Base-by-base conservation (phyloP, 768 basidiomycete genomes). In the Suillus subalutaceus region DNA sequence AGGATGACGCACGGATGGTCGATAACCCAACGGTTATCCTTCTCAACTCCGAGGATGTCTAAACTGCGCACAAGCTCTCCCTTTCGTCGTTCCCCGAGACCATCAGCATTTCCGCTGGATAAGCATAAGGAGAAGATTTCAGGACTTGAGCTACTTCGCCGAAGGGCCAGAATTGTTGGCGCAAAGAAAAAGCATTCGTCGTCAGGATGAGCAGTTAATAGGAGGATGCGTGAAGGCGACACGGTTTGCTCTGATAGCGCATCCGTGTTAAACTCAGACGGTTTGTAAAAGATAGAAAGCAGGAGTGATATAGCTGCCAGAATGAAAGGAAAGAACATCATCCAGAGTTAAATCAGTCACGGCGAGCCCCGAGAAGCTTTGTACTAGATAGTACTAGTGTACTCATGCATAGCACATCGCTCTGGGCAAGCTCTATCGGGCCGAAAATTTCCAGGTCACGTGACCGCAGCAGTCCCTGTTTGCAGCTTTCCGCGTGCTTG, bases 151-250 rank as follows among this genome's bases (percentile, higher is more conserved):
- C 67, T 63, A 46, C 67, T 41, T 41, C 72, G 66, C 48, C 56
- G 68, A 40, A 96, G 81, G 3, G 85, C 82, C 40, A 90, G 78
- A 16, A 97, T 75, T 0, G 93, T 95, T 0, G 96, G 96, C 4
- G 89, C 88, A 75, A 98, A 98, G 83, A 98, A 98, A 84, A 96
- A 86, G 75, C 88, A 89, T 79, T 97, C 96, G 74, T 98, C 96
- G 74, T 97, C 96, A 3, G 96, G 96, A 74, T 98, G 96, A 35
- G 96, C 94, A 0, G 96, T 97, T 55, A 98, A 76, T 4, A 97
- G 75, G 44, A 95, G 80, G 41, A 92, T 74, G 32, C 73, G 68
- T 71, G 65, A 50, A 57, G 65, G 16, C 32, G 72, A 67, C 3
- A 44, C 0, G 59, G 66, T 30, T 32, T 15, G 52, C 23, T 20